Conservation (phyloP, 1,284 basidiomycete species). For the Ustilago curta region DNA sequence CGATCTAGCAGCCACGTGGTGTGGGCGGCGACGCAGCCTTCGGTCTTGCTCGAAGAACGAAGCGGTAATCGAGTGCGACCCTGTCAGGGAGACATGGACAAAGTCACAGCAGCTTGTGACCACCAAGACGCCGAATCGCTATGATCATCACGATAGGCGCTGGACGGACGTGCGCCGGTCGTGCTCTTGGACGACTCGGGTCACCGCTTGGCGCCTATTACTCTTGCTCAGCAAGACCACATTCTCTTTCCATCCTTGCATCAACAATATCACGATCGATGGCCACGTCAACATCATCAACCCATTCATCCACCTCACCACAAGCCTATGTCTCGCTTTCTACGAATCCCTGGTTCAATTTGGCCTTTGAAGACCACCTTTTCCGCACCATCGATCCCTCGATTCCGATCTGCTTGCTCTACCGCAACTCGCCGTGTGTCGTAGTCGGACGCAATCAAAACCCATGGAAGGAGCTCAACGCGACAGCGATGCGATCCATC, state of each 20-base stretch:
- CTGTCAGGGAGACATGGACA: too few relatives aligned
- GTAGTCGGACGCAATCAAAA: slow-evolving; percentile 97
- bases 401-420: slow-evolving; percentile 79
- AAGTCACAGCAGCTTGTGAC: too few relatives aligned
- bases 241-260: background rate
- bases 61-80: too few relatives aligned
- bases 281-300: background rate
- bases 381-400: slow-evolving; percentile 33
- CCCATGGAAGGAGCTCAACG: slow-evolving; percentile 96
- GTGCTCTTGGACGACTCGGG: background rate
- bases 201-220: too few relatives aligned
- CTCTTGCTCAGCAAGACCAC: background rate
- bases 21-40: background rate
- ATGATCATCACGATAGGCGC: slow-evolving; percentile 4
- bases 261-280: background rate
- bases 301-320: background rate
- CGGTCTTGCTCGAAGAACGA: background rate
- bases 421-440: slow-evolving; percentile 89
- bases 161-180: background rate
- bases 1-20: background rate
- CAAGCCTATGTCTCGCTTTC: slow-evolving; percentile 83
- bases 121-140: too few relatives aligned
- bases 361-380: slow-evolving; percentile 82
- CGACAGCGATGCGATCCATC: slow-evolving; percentile 73
- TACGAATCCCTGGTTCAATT: slow-evolving; percentile 89